These are phyloP conservation scores for Nemania abortiva DNA, from an alignment of 2,329 filamentous ascomycete species.

Conservation along the genomic window DNA sequence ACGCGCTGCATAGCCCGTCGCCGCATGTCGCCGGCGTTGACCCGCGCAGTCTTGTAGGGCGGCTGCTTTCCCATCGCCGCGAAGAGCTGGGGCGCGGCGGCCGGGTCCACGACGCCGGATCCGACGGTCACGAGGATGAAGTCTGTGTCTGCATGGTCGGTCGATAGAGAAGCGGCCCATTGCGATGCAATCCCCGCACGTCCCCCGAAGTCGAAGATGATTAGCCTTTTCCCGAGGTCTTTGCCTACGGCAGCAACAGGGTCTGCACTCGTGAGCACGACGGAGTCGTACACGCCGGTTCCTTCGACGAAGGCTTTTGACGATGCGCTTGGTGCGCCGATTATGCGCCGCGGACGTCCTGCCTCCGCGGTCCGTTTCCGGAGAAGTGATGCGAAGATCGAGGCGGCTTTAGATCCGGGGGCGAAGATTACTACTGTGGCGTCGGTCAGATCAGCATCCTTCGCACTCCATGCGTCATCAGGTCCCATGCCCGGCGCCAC, in stretches of 20 bases:
- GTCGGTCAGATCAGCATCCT: constrained; percentile 51
- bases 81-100: neutral
- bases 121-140: constrained; percentile 43
- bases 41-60: constrained; percentile 24
- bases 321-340: constrained; percentile 46
- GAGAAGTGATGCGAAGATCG: constrained; percentile 42
- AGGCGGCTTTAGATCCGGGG: constrained; percentile 49
- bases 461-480: constrained; percentile 44
- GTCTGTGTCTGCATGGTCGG: neutral
- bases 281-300: constrained; percentile 46
- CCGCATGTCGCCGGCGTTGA: constrained; percentile 45
- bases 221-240: constrained; percentile 31
- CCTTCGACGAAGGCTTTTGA: constrained; percentile 44
- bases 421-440: constrained; percentile 52
- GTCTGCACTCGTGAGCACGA: constrained; percentile 17
- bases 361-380: constrained; percentile 6
- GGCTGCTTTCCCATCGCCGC: constrained; percentile 1
- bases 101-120: constrained; percentile 38
- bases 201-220: constrained; percentile 50
- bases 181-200: constrained; percentile 39
- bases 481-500: constrained; percentile 39
- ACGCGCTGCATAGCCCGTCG: constrained; percentile 40
- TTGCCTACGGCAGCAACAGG: neutral
- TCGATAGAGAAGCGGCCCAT: constrained; percentile 42
- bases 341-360: constrained; percentile 37